Evolutionary conservation across 2,329 filamentous ascomycete genomes (phyloP), one percentile per base, ranked within the genome.

Genomic region (Harringtonia lauricola): DNA sequence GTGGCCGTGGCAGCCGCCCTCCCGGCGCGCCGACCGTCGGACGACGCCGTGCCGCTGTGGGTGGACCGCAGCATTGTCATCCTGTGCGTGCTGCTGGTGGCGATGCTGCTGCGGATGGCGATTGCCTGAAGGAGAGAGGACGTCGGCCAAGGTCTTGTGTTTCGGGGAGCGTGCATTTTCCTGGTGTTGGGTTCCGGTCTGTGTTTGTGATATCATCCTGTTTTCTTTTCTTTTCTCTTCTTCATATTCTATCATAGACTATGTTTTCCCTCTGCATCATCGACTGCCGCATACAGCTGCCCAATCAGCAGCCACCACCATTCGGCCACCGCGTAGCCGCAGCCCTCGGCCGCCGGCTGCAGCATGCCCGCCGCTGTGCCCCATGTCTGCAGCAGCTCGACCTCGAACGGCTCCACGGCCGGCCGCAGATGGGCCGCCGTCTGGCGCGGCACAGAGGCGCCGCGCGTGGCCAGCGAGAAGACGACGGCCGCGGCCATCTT

Each of bases 11-110:
- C 10, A 10, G 10, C 24, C 7, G 24, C 10, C 7, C 24, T 6
- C 7, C 24, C 24, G 24, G 24, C 24, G 24, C 24, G 24, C 47
- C 43, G 48, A 47, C 54, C 33, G 45, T 44, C 46, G 39, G 44
- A 68, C 42, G 70, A 74, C 24, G 74, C 67, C 2, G 73, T 85
- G 15, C 75, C 81, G 2, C 64, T 79, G 13, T 94, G 86, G 83
- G 70, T 95, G 17, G 89, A 95, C 60, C 77, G 85, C 49, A 74
- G 81, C 31, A 95, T 95, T 51, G 76, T 81, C 19, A 81, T 77
- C 8, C 63, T 95, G 17, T 67, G 86, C 1, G 70, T 86, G 14
- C 68, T 84, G 22, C 65, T 95, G 18, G 65, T 80, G 4, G 76
- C 85, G 19, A 76, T 94, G 67, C 65, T 95, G 19, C 47, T 76